These are phyloP conservation scores for Grosmannia penicillata DNA, from an alignment of 2,329 filamentous ascomycete genomes.

Conservation along the genomic window DNA sequence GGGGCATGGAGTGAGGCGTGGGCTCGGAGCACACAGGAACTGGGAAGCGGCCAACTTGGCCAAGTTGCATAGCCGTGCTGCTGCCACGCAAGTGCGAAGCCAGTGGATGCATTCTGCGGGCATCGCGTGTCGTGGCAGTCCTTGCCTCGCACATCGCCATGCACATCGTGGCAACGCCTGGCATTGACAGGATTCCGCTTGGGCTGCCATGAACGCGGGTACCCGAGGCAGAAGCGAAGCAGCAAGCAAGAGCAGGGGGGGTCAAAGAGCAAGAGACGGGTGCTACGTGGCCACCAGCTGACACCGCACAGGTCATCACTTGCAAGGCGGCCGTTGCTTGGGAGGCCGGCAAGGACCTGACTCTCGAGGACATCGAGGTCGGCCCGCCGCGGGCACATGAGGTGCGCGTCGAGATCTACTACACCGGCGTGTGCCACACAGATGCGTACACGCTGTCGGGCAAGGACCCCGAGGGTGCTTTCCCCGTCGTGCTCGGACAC, in stretches of 20 bases:
- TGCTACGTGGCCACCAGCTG: too few species aligned
- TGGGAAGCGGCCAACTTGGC: too few species aligned
- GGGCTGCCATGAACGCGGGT: too few species aligned
- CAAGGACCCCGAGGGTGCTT: conserved; percentile 92
- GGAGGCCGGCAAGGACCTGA: conserved; percentile 84
- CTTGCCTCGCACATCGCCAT: too few species aligned
- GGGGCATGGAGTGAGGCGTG: background rate
- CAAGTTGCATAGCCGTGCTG: too few species aligned
- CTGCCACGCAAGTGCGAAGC: too few species aligned
- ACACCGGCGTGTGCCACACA: conserved; percentile 98
- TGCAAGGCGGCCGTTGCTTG: conserved; percentile 97
- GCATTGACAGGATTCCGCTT: too few species aligned
- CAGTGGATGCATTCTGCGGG: too few species aligned
- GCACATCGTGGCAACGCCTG: too few species aligned
- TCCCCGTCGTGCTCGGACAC: conserved; percentile 78
- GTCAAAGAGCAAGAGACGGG: too few species aligned
- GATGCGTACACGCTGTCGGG: conserved; percentile 92
- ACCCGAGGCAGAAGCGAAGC: background rate
- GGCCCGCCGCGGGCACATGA: conserved; percentile 78
- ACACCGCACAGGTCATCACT: conserved; percentile 66
- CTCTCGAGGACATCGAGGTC: conserved; percentile 86
- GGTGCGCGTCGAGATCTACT: conserved; percentile 92
- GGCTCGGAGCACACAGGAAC: too few species aligned
- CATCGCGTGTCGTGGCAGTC: too few species aligned
- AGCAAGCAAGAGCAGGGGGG: background rate